phyloP scores from a whole-genome alignment of 148 eudicot species.

The Cornus kousa region DNA sequence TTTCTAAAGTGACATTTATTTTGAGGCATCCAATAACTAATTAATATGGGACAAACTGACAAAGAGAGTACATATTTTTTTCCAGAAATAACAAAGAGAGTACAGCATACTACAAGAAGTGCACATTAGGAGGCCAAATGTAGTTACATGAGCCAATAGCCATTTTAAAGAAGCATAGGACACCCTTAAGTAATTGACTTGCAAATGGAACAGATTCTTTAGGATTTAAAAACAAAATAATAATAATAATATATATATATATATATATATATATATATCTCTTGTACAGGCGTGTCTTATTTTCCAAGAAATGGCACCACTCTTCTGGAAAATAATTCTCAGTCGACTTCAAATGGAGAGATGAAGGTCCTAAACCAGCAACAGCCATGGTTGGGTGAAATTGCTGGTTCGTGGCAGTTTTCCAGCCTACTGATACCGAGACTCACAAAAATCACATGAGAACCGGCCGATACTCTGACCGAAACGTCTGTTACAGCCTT shows the following conservation, averaged over 20 bases:
- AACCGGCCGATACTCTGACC: too few relatives aligned
- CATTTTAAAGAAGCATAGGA: constrained; percentile 6
- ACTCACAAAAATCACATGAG: too few relatives aligned
- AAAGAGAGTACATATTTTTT: too few relatives aligned
- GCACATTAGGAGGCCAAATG: not conserved
- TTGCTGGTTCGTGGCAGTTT: too few relatives aligned
- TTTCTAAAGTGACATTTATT: too few relatives aligned
- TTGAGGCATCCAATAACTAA: too few relatives aligned
- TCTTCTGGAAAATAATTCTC: not conserved
- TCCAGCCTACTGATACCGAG: too few relatives aligned
- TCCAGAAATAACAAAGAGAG: not conserved
- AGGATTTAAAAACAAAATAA: not conserved
- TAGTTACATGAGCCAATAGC: not conserved
- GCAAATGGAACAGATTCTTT: not conserved
- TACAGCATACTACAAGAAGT: not conserved
- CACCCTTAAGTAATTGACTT: constrained; percentile 3
- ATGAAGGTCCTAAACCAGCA: not conserved
- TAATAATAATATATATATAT: not conserved
- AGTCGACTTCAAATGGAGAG: not conserved
- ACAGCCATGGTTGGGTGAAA: too few relatives aligned
- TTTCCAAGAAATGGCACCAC: not conserved
- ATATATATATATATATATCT: too few relatives aligned
- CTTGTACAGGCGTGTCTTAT: not conserved
- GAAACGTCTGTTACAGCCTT: too few relatives aligned
- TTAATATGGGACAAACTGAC: too few relatives aligned